Evolutionary conservation across 2,329 filamentous ascomycete species (phyloP).

Genomic region (Didymella glomerata): DNA sequence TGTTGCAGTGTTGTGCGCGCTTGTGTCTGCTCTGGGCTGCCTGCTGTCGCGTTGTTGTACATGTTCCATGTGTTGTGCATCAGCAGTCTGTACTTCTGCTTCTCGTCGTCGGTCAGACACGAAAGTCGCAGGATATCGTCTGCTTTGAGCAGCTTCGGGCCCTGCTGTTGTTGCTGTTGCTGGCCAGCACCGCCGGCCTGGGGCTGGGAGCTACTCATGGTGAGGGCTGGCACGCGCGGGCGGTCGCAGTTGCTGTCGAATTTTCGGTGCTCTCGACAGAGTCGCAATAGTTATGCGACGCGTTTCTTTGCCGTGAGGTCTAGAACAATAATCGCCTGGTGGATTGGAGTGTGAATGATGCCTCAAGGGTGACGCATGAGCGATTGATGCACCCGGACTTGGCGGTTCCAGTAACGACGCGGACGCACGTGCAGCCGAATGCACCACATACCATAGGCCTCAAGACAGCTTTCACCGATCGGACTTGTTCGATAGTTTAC

Average conservation of each 20-base stretch:
- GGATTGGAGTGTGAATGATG: constrained; percentile 9
- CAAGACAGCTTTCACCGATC: not conserved
- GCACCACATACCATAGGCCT: not conserved
- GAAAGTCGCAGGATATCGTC: constrained; percentile 49
- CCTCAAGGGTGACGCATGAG: constrained; percentile 17
- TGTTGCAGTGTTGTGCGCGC: constrained; percentile 62
- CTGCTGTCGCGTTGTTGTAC: constrained; percentile 58
- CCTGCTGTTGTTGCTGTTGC: constrained; percentile 20
- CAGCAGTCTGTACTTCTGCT: constrained; percentile 63
- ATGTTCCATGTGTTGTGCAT: constrained; percentile 64
- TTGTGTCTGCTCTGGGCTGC: constrained; percentile 59
- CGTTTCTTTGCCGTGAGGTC: not conserved
- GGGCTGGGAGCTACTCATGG: constrained; percentile 48
- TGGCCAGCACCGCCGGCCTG: constrained; percentile 36
- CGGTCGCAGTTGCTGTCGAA: constrained; percentile 1
- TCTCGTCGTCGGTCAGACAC: constrained; percentile 61
- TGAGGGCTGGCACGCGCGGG: constrained; percentile 24
- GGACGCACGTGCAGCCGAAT: constrained; percentile 29
- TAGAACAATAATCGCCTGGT: not conserved
- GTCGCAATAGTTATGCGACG: constrained; percentile 13
- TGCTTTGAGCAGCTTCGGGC: constrained; percentile 40
- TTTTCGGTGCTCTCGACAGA: constrained; percentile 1
- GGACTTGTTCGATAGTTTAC: not conserved
- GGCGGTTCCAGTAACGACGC: constrained; percentile 21
- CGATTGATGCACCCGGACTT: constrained; percentile 16